Percentiles rank a stretch among this genome's conserved stretches.
phyloP scores from a whole-genome alignment of 257 asterid species.

The Gentiana macrophylla region DNA sequence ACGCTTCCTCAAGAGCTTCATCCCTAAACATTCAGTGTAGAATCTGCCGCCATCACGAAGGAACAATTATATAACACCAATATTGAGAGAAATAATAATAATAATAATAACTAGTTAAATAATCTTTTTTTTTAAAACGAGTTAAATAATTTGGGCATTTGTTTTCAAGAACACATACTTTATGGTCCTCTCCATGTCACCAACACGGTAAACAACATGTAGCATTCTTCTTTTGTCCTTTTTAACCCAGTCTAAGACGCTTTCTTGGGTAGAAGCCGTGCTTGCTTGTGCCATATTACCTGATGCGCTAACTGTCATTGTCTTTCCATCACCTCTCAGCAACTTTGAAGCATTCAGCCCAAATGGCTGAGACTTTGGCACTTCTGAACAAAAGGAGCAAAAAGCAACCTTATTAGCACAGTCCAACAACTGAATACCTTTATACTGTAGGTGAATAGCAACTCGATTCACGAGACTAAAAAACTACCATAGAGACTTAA shows the following conservation, averaged over 20 bases:
- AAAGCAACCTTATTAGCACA: constrained; percentile 12
- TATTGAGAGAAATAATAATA: constrained; percentile 11
- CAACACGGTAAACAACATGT: constrained; percentile 97
- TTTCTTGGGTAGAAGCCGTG: constrained; percentile 55
- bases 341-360: constrained; percentile 48
- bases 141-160: too few relatives aligned
- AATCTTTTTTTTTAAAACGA: background rate
- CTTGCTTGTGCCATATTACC: constrained; percentile 63
- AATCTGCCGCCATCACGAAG: constrained; percentile 50
- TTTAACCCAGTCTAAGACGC: constrained; percentile 76
- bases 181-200: constrained; percentile 95
- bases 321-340: constrained; percentile 28
- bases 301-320: constrained; percentile 32
- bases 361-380: constrained; percentile 50
- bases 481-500: too few relatives aligned
- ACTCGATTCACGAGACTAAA: too few relatives aligned
- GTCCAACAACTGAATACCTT: constrained; percentile 2
- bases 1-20: constrained; percentile 91
- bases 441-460: background rate
- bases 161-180: constrained; percentile 33
- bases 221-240: constrained; percentile 93
- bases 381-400: constrained; percentile 33
- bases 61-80: constrained; percentile 6
- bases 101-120: constrained; percentile 8
- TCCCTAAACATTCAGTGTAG: constrained; percentile 93